Evolutionary conservation across 345 rosid species (phyloP).

Genomic region (Boechera stricta): DNA sequence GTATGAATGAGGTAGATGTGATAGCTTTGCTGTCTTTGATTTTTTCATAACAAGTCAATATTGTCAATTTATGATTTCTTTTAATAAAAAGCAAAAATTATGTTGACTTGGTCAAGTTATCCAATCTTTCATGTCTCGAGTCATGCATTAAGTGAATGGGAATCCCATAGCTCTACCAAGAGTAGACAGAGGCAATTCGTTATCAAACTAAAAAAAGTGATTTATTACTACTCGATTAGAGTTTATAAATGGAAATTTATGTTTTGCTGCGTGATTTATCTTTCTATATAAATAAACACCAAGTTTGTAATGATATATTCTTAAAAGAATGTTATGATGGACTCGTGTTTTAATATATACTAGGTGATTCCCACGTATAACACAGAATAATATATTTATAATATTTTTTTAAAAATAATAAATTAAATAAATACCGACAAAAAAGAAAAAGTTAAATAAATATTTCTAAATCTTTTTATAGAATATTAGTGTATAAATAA

Average conservation of each 20-base stretch:
- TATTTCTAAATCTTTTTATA: no score
- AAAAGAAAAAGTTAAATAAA: no score
- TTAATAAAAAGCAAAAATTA: not conserved
- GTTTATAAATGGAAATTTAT: not conserved
- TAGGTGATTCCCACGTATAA: no score
- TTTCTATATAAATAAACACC: not conserved
- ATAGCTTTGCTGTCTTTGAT: not conserved
- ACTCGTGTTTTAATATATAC: no score
- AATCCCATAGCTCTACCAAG: no score
- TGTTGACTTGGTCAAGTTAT: slow-evolving; percentile 24
- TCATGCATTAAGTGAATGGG: not conserved
- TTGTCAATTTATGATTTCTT: not conserved
- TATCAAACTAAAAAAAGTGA: not conserved
- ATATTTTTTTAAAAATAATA: no score
- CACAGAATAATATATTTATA: no score
- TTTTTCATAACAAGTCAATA: not conserved
- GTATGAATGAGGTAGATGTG: slow-evolving; percentile 32
- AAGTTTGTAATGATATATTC: not conserved
- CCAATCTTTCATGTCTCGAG: not conserved
- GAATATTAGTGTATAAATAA: no score
- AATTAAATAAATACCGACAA: no score
- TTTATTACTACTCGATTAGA: not conserved
- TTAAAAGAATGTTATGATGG: no score
- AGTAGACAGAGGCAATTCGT: no score
- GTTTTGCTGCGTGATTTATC: not conserved